Evolutionary conservation across 2,329 filamentous ascomycete genomes (phyloP), one percentile per base, ranked within the genome.

Genomic region (Stenocarpella maydis): DNA sequence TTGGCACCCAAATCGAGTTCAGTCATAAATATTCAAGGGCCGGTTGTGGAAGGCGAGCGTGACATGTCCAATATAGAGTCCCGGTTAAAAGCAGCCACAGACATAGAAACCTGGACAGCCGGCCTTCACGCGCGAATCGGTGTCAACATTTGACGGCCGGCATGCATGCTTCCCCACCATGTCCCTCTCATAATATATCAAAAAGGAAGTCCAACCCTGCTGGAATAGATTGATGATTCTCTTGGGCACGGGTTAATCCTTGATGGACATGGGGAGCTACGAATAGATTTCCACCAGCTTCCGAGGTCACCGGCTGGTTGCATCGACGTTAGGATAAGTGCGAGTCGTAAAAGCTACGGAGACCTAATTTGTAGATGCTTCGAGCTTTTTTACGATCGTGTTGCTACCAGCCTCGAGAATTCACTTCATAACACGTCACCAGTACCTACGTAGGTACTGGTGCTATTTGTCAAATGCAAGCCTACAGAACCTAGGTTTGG

Each of bases 171-270:
- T 49, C n/a, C 47, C 19, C 21, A 37, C 58, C 19, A 63, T 7
- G 58, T 63, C 37, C 49, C 58, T n/a, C 41, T 6, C n/a, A 49
- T 63, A 49, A 49, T 24, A 21, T 19, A 49, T 49, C 21, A 37
- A 37, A 47, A 37, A n/a, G 31, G 7, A 63, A 15, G 28, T 14
- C 41, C 43, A 37, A 9, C 31, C 41, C 39, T 41, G 43, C 43
- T n/a, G 24, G 14, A 37, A 47, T 37, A 45, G 58, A 63, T 63
- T 63, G 43, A 37, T 24, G 19, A 19, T n/a, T 34, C n/a, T 49
- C 41, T 63, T 63, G 28, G n/a, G 12, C 49, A 41, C 58, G 58
- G 58, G 37, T 63, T n/a, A 63, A 63, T n/a, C n/a, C n/a, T n/a
- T n/a, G n/a, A n/a, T n/a, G n/a, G n/a, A n/a, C n/a, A n/a, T n/a